Conservation (phyloP, 164 flowering plant species). For the Magnolia changhungtana region DNA sequence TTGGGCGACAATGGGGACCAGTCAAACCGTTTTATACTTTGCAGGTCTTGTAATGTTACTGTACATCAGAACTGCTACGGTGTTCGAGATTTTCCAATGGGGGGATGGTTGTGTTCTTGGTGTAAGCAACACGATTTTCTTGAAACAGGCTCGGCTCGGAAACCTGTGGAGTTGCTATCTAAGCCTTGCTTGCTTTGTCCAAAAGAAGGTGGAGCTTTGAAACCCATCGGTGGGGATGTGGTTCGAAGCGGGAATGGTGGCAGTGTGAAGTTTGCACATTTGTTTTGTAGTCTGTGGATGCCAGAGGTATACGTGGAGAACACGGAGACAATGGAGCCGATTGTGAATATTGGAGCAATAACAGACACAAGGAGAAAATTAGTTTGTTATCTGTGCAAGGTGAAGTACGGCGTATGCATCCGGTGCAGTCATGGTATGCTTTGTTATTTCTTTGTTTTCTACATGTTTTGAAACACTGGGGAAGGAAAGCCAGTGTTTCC, state of each 20-base stretch:
- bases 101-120: constrained; percentile 82
- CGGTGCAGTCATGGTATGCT: constrained; percentile 96
- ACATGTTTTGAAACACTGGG: background rate
- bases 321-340: constrained; percentile 71
- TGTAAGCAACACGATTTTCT: constrained; percentile 37
- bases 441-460: constrained; percentile 1
- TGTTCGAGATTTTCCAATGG: constrained; percentile 42
- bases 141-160: background rate
- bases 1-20: constrained; percentile 40
- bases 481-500: background rate
- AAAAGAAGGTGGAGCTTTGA: constrained; percentile 76
- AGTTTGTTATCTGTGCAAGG: constrained; percentile 79
- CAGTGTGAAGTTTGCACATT: constrained; percentile 56
- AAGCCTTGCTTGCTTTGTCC: constrained; percentile 79
- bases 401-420: constrained; percentile 79
- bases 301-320: constrained; percentile 82
- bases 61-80: constrained; percentile 95
- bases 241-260: constrained; percentile 24
- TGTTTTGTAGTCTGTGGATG: constrained; percentile 88
- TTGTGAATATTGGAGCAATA: constrained; percentile 62
- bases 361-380: constrained; percentile 62
- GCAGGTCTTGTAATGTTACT: constrained; percentile 58
- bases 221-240: constrained; percentile 40
- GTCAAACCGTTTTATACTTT: constrained; percentile 44
- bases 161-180: background rate